A percentile compares a stretch with the other conserved stretches of the same genome.
Evolutionary conservation across 225 moss, liverwort and hornwort genomes (phyloP).

Genomic region (Sphagnum tenellum): DNA sequence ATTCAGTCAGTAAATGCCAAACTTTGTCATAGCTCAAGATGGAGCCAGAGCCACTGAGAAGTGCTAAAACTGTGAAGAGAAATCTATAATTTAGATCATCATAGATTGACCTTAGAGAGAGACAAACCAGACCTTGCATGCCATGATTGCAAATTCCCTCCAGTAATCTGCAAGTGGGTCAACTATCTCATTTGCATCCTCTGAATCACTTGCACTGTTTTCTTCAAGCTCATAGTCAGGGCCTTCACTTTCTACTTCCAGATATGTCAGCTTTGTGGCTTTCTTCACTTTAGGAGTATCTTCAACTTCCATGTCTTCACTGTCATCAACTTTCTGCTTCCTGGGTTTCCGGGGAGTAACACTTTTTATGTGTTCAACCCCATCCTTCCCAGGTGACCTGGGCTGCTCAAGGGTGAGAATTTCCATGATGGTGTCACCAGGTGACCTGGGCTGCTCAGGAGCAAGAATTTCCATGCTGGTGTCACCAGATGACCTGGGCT

Average conservation of each 20-base stretch:
- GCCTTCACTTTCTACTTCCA: slow-evolving; percentile 15
- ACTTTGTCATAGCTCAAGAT: no score
- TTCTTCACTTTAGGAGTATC: slow-evolving; percentile 15
- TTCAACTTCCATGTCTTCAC: slow-evolving; percentile 10
- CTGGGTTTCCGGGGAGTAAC: background rate
- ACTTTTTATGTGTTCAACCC: no score
- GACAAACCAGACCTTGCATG: slow-evolving; percentile 16
- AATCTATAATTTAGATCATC: no score
- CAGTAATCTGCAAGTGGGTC: slow-evolving; percentile 34
- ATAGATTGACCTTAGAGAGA: no score
- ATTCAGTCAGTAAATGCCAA: background rate
- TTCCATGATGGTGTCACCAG: slow-evolving; percentile 1
- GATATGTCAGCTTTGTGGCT: slow-evolving; percentile 1
- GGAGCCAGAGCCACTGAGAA: no score
- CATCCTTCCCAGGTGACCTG: no score
- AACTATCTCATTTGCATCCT: slow-evolving; percentile 14
- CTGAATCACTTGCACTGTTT: slow-evolving; percentile 22
- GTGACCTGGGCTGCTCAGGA: background rate
- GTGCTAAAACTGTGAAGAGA: no score
- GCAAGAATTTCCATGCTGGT: background rate
- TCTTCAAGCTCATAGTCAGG: slow-evolving; percentile 22
- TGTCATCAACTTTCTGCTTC: slow-evolving; percentile 9
- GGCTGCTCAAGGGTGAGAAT: no score
- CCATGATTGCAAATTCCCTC: slow-evolving; percentile 26
- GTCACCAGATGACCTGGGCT: background rate